These are phyloP conservation scores for Excoecaria agallocha DNA, from an alignment of 345 rosid genomes.

Conservation along the genomic window DNA sequence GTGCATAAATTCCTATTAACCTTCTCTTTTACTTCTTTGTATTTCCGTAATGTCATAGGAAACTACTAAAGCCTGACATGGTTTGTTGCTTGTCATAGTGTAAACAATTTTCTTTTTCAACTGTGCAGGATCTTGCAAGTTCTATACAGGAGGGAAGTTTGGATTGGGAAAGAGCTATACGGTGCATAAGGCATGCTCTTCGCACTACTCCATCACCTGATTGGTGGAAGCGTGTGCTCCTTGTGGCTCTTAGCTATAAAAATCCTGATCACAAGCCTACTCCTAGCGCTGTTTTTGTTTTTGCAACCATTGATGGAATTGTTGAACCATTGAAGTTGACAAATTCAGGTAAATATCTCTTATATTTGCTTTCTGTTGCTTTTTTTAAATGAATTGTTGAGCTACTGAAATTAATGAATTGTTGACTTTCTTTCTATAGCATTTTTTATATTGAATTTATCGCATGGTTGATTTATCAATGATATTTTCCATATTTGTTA, in stretches of 20 bases:
- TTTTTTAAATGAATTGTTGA: not conserved
- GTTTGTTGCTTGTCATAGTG: not conserved
- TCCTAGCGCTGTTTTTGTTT: constrained; percentile 93
- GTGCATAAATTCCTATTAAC: not conserved
- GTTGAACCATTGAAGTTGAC: constrained; percentile 85
- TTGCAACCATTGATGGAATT: constrained; percentile 84
- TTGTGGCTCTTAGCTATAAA: constrained; percentile 82
- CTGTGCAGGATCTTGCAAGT: constrained; percentile 77
- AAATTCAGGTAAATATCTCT: constrained; percentile 70
- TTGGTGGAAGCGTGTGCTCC: constrained; percentile 99
- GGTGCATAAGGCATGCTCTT: constrained; percentile 93
- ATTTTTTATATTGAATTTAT: constrained; percentile 2
- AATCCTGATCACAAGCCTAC: constrained; percentile 64
- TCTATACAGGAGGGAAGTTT: constrained; percentile 90
- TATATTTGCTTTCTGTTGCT: constrained; percentile 5
- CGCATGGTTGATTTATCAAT: not conserved
- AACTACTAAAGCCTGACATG: not conserved
- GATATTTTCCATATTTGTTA: not conserved
- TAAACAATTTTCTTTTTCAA: constrained; percentile 6
- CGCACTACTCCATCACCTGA: constrained; percentile 98
- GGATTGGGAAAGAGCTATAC: constrained; percentile 99
- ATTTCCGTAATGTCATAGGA: not conserved
- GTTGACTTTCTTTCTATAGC: not conserved
- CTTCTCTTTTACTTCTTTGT: not conserved
- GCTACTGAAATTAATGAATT: not conserved